These are phyloP conservation scores for Pugionium dolabratum DNA, from an alignment of 345 rosid genomes.

Conservation along the genomic window DNA sequence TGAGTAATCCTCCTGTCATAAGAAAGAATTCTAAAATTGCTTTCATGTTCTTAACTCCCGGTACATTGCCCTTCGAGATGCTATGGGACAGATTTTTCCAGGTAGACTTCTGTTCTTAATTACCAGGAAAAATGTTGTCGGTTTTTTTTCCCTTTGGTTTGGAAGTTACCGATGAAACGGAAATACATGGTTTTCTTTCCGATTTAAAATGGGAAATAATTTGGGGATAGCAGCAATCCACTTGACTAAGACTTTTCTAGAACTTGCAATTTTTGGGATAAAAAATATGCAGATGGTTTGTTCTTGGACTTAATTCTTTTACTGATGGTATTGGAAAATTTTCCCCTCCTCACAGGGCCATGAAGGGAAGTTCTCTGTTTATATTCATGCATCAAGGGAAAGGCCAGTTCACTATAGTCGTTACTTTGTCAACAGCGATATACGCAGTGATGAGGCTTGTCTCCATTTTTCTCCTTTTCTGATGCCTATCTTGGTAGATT, in stretches of 20 bases:
- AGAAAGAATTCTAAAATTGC: constrained; percentile 58
- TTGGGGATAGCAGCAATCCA: neutral
- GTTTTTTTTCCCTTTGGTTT: neutral
- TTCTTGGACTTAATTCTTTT: neutral
- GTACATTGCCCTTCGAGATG: constrained; percentile 55
- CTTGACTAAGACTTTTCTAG: neutral
- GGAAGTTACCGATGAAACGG: neutral
- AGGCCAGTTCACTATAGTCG: constrained; percentile 53
- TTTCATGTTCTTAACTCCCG: too few species aligned
- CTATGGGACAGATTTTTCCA: constrained; percentile 88
- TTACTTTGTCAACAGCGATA: constrained; percentile 56
- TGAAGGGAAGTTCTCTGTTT: constrained; percentile 64
- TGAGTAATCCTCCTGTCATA: constrained; percentile 52
- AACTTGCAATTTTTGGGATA: neutral
- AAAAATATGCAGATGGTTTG: neutral
- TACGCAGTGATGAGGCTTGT: constrained; percentile 61
- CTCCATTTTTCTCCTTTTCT: neutral
- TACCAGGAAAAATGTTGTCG: too few species aligned
- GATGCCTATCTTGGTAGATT: neutral
- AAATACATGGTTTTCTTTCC: too few species aligned
- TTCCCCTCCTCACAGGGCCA: constrained; percentile 50
- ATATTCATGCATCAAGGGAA: constrained; percentile 64
- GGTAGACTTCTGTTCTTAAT: constrained; percentile 42
- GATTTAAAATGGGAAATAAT: too few species aligned
- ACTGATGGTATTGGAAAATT: neutral